These are phyloP conservation scores for Stephanodiscus triporus DNA, from an alignment of 108 stramenopile species.

Conservation along the genomic window DNA sequence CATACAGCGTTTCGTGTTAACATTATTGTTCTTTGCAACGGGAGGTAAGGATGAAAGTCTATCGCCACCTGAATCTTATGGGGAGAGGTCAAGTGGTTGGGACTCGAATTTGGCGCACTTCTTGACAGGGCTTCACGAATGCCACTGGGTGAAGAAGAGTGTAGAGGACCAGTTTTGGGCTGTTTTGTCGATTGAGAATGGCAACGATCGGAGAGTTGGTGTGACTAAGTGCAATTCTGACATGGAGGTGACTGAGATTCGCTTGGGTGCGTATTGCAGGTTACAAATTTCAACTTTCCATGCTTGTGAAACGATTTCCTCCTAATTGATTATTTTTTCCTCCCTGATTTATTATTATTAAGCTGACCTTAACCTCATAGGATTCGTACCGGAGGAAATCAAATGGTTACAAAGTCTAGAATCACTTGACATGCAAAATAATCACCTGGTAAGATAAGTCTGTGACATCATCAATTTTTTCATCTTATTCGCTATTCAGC, in stretches of 20 bases:
- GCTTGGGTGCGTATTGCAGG: slow-evolving; percentile 28
- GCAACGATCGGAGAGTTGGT: slow-evolving; percentile 26
- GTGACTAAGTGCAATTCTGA: slow-evolving; percentile 45
- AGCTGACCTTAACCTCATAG: slow-evolving; percentile 41
- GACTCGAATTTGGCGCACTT: slow-evolving; percentile 38
- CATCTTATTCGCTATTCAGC: background rate
- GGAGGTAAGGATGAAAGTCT: slow-evolving; percentile 36
- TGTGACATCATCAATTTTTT: background rate
- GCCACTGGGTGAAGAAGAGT: slow-evolving; percentile 51
- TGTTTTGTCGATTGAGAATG: slow-evolving; percentile 28
- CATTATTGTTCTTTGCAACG: slow-evolving; percentile 39
- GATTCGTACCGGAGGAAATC: slow-evolving; percentile 49
- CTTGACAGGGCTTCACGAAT: slow-evolving; percentile 52
- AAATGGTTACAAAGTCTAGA: slow-evolving; percentile 44
- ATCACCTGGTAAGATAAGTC: slow-evolving; percentile 27
- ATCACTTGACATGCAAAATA: slow-evolving; percentile 47
- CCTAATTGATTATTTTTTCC: background rate
- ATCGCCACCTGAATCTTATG: slow-evolving; percentile 4
- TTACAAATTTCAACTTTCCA: background rate
- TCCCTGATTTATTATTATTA: background rate
- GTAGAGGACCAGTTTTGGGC: slow-evolving; percentile 43
- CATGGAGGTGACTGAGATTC: slow-evolving; percentile 50
- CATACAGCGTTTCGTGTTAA: slow-evolving; percentile 42
- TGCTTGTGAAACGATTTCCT: background rate
- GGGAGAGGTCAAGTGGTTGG: slow-evolving; percentile 23